Percentiles rank a stretch among this genome's conserved stretches.
Evolutionary conservation across 768 basidiomycete genomes (phyloP).

Genomic region (Tricholomella constricta): DNA sequence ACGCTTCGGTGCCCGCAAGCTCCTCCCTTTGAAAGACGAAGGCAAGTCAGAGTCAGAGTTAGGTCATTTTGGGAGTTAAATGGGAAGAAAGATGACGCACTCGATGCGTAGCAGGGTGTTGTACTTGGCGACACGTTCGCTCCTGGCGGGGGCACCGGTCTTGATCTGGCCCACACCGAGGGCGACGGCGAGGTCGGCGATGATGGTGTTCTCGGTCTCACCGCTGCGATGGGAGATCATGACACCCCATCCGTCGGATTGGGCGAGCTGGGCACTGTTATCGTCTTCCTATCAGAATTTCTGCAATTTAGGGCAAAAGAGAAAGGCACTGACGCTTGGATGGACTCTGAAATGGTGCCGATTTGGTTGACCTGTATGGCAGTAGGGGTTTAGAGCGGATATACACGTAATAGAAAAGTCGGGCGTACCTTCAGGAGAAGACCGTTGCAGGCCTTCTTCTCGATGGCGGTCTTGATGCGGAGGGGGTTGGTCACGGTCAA

Average conservation of each 20-base stretch:
- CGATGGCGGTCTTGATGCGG: slow-evolving; percentile 97
- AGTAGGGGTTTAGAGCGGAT: neutral
- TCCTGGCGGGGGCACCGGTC: slow-evolving; percentile 95
- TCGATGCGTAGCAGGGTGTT: slow-evolving; percentile 89
- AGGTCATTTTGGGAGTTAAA: neutral
- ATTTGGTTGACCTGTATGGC: slow-evolving; percentile 89
- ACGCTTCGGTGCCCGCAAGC: slow-evolving; percentile 59
- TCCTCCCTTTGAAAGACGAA: slow-evolving; percentile 61
- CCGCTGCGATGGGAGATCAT: slow-evolving; percentile 99
- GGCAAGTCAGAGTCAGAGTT: slow-evolving; percentile 9
- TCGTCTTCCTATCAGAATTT: slow-evolving; percentile 1
- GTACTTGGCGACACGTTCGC: slow-evolving; percentile 97
- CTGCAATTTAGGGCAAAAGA: neutral
- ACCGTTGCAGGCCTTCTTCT: slow-evolving; percentile 99
- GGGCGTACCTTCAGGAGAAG: slow-evolving; percentile 83
- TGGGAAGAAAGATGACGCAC: slow-evolving; percentile 45
- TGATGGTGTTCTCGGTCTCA: slow-evolving; percentile 97
- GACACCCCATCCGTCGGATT: slow-evolving; percentile 97
- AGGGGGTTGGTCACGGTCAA: slow-evolving; percentile 97
- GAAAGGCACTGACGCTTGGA: slow-evolving; percentile 82
- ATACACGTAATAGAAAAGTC: neutral
- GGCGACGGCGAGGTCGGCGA: slow-evolving; percentile 93
- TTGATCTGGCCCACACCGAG: slow-evolving; percentile 95
- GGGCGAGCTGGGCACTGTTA: slow-evolving; percentile 86
- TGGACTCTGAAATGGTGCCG: slow-evolving; percentile 97